Conservation (phyloP, 306 rosid species). For the Cicer judaicum region DNA sequence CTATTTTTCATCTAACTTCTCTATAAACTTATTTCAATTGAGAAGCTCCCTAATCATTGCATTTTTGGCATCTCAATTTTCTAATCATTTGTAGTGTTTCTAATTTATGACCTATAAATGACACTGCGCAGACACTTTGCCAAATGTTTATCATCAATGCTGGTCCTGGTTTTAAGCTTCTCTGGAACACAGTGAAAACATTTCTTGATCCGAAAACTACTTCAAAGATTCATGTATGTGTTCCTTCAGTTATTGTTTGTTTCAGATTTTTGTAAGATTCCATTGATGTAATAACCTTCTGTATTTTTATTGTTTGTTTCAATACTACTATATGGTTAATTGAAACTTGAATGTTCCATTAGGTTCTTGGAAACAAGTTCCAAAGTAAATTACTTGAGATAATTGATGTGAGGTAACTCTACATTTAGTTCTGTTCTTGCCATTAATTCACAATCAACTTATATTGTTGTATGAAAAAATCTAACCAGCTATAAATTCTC, state of each 20-base stretch:
- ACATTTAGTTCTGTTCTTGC: conserved; percentile 17
- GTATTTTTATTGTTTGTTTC: not conserved
- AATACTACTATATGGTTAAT: conserved; percentile 18
- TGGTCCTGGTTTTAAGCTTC: conserved; percentile 88
- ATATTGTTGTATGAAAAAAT: conserved; percentile 22
- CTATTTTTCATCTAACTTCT: not conserved
- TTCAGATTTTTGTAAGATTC: conserved; percentile 8
- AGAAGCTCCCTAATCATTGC: not conserved
- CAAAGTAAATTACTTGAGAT: conserved; percentile 76
- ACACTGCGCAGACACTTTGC: conserved; percentile 69
- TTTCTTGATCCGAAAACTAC: conserved; percentile 87
- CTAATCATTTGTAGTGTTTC: conserved; percentile 15
- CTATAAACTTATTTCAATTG: not conserved
- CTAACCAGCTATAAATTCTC: conserved; percentile 40
- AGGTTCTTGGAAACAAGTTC: conserved; percentile 88
- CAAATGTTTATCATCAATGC: conserved; percentile 89
- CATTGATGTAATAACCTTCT: conserved; percentile 24
- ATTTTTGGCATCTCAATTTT: conserved; percentile 15
- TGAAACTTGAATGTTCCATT: conserved; percentile 42
- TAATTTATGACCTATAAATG: conserved; percentile 32
- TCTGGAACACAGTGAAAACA: conserved; percentile 79
- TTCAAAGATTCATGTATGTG: conserved; percentile 82
- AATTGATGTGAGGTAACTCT: conserved; percentile 71
- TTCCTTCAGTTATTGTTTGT: not conserved
- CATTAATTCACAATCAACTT: conserved; percentile 31